Conservation (phyloP, 2,329 filamentous ascomycete genomes). For the Stachybotrys echinatus region DNA sequence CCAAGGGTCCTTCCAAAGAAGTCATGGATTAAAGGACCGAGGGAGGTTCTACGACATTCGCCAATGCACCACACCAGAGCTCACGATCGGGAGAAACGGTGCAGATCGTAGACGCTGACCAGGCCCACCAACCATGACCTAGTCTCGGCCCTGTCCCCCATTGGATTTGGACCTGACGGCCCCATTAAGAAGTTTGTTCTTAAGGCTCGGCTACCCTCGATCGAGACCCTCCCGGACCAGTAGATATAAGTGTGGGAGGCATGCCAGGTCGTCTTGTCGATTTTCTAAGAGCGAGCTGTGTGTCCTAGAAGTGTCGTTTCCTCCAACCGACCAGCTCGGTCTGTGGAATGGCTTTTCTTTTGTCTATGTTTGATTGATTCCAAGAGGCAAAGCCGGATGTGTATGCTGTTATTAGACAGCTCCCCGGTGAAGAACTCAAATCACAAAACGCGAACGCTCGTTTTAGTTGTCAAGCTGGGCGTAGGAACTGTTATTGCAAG, state of each 20-base stretch:
- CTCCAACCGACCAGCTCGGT: not conserved
- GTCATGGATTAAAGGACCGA: not conserved
- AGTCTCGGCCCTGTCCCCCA: too few relatives aligned
- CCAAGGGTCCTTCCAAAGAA: not conserved
- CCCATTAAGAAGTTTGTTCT: not conserved
- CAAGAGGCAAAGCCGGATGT: constrained; percentile 1
- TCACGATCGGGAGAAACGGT: too few relatives aligned
- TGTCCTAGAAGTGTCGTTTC: not conserved
- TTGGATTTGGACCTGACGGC: too few relatives aligned
- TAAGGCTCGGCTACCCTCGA: too few relatives aligned
- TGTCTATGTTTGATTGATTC: not conserved
- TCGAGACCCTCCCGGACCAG: too few relatives aligned
- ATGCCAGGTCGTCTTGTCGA: not conserved
- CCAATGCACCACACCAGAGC: not conserved
- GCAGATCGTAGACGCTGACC: not conserved
- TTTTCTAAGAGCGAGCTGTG: not conserved
- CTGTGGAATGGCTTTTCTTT: not conserved
- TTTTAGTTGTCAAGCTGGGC: not conserved
- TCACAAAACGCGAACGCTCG: not conserved
- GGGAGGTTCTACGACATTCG: not conserved
- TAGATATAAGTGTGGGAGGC: not conserved
- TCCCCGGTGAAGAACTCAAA: constrained; percentile 5
- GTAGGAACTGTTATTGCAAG: too few relatives aligned
- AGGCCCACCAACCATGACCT: not conserved
- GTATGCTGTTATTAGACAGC: constrained; percentile 26